Evolutionary conservation across 768 basidiomycete genomes (phyloP).

Genomic region (Auricularia sp.): DNA sequence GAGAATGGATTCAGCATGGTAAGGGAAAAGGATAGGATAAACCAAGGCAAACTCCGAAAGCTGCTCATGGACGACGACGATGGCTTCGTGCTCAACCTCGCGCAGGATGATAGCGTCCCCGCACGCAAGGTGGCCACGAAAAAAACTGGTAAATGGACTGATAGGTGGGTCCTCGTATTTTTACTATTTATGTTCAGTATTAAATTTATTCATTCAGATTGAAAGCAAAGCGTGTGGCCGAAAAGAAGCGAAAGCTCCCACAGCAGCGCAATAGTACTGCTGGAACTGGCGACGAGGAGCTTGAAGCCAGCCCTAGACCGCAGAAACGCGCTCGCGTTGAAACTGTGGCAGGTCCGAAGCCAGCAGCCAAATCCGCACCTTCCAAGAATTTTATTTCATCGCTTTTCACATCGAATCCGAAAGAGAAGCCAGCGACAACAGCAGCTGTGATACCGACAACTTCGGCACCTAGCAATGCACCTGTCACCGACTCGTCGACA

Average conservation of each 20-base stretch:
- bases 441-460: conserved; percentile 17
- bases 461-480: conserved; percentile 70
- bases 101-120: neutral
- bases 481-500: conserved; percentile 60
- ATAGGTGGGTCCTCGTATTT: conserved; percentile 38
- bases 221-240: conserved; percentile 62
- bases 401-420: conserved; percentile 77
- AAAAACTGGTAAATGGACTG: conserved; percentile 32
- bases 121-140: conserved; percentile 11
- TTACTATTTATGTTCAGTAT: conserved; percentile 6
- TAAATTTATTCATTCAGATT: conserved; percentile 34
- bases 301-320: conserved; percentile 25
- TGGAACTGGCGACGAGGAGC: conserved; percentile 1
- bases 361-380: conserved; percentile 18
- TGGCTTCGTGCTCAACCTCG: neutral
- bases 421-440: conserved; percentile 37
- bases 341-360: conserved; percentile 12
- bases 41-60: conserved; percentile 6
- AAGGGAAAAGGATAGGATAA: neutral
- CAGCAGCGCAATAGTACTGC: conserved; percentile 16
- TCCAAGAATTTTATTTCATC: conserved; percentile 72
- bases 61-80: conserved; percentile 12
- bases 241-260: conserved; percentile 40
- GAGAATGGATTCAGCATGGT: conserved; percentile 13
- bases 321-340: conserved; percentile 37